These are phyloP conservation scores for Stentor coeruleus DNA, from an alignment of 73 alveolate genomes.

Conservation along the genomic window DNA sequence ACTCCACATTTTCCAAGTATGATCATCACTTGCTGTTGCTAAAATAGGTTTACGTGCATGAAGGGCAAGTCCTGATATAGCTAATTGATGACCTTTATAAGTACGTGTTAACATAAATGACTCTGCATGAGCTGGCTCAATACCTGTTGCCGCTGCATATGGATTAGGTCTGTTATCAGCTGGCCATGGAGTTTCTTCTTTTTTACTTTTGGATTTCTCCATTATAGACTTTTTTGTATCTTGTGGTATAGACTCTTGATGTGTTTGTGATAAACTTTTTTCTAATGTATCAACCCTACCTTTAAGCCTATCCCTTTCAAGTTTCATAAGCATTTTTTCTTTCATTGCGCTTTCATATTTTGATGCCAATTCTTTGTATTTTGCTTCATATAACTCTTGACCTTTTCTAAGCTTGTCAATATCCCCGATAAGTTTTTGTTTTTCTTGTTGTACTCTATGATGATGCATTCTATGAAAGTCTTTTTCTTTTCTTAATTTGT, in stretches of 20 bases:
- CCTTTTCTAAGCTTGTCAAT: constrained; percentile 88
- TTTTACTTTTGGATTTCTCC: no score
- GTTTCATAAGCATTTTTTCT: constrained; percentile 95
- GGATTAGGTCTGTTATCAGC: constrained; percentile 59
- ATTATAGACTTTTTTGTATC: no score
- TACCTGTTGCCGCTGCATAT: constrained; percentile 38
- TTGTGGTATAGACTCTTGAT: constrained; percentile 52
- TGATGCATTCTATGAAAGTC: constrained; percentile 98
- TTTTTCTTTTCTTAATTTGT: constrained; percentile 94
- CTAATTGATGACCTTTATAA: constrained; percentile 96
- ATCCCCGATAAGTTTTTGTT: constrained; percentile 76
- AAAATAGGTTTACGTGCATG: constrained; percentile 91
- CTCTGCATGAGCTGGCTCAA: constrained; percentile 45
- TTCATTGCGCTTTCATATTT: constrained; percentile 95
- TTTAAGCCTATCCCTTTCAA: constrained; percentile 95
- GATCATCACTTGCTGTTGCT: constrained; percentile 99
- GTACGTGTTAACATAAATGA: constrained; percentile 51
- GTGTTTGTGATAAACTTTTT: constrained; percentile 71
- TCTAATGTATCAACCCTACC: constrained; percentile 86
- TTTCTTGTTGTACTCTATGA: constrained; percentile 94
- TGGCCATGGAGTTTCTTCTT: constrained; percentile 45
- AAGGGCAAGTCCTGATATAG: constrained; percentile 82
- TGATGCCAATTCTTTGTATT: constrained; percentile 84
- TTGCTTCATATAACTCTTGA: constrained; percentile 90
- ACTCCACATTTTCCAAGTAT: constrained; percentile 98